Evolutionary conservation across 768 basidiomycete species (phyloP), one percentile per base, ranked within the genome.

Genomic region (Leucocoprinus sp.): DNA sequence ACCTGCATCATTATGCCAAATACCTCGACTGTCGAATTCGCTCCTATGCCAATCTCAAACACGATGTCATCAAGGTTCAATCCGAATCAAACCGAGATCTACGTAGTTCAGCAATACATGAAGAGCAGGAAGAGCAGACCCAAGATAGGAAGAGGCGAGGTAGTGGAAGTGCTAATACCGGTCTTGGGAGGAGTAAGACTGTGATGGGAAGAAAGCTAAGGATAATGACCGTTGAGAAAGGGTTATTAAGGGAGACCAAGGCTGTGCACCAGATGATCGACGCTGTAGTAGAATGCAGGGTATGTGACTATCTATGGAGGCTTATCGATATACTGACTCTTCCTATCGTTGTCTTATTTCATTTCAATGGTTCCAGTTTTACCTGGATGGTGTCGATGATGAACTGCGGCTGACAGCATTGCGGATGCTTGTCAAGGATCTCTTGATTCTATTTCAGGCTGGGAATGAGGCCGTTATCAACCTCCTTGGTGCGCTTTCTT

Each of bases 381-480:
- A 95, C 60, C 65, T 92, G 33, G 95, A 97, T 53, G 82, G 96
- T 57, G 68, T 97, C 12, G 84, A 93, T 54, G 93, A 98, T 57
- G 89, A 95, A 57, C 74, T 98, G 31, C 89, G 84, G 0, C 83
- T 88, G 41, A 80, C 84, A 2, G 90, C 95, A 2, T 70, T 97
- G 42, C 75, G 89, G 34, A 90, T 99, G 85, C 74, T 97, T 22
- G 88, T 96, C 54, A 98, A 97, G 59, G 96, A 99, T 60, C 76
- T 98, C 2, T 75, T 98, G 42, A 88, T 97, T 44, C 71, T 98
- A 14, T 97, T 97, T 60, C 93, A 96, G 59, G 92, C 92, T 2
- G 85, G 91, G 33, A 99, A 99, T 54, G 96, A 99, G 58, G 96
- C 93, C 31, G 90, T 85, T 14, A 82, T 84, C 56, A 87, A 86